Conservation (phyloP, 768 basidiomycete species). For the Boletellus ananiceps region DNA sequence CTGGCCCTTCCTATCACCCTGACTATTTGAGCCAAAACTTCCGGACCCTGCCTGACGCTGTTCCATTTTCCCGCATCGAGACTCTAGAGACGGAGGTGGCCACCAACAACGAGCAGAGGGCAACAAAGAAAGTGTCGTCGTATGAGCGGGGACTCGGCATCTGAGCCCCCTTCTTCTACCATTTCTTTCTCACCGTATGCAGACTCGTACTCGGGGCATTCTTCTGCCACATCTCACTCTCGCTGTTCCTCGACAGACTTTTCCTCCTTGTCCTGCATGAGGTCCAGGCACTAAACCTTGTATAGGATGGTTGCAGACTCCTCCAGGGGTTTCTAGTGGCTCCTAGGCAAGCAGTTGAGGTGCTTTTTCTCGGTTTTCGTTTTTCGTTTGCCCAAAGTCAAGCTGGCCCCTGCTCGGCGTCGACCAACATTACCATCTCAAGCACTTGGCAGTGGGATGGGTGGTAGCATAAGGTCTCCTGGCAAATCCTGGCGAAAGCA, state of each 20-base stretch:
- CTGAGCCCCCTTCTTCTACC: slow-evolving; percentile 55
- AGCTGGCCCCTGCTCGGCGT: slow-evolving; percentile 40
- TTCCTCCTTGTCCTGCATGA: slow-evolving; percentile 57
- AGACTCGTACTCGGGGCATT: slow-evolving; percentile 57
- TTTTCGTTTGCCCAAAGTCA: slow-evolving; percentile 34
- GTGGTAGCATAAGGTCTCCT: slow-evolving; percentile 62
- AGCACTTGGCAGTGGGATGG: slow-evolving; percentile 66
- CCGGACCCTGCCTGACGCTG: slow-evolving; percentile 42
- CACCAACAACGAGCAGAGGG: slow-evolving; percentile 32
- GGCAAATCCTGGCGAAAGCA: slow-evolving; percentile 87
- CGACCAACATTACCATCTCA: slow-evolving; percentile 56
- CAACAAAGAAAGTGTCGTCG: slow-evolving; percentile 67
- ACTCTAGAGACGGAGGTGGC: slow-evolving; percentile 40
- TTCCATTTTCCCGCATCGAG: slow-evolving; percentile 51
- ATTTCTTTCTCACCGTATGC: slow-evolving; percentile 58
- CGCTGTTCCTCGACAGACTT: slow-evolving; percentile 62
- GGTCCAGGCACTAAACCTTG: no score
- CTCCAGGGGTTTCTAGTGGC: no score
- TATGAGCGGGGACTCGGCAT: slow-evolving; percentile 58
- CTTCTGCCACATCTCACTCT: slow-evolving; percentile 54
- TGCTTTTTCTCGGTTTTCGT: no score
- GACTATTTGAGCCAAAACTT: slow-evolving; percentile 60
- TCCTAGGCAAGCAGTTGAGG: no score
- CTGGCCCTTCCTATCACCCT: slow-evolving; percentile 73
- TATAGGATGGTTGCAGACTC: no score